Evolutionary conservation across 768 basidiomycete species (phyloP), one percentile per base, ranked within the genome.

Genomic region (Mycena leptocephala): DNA sequence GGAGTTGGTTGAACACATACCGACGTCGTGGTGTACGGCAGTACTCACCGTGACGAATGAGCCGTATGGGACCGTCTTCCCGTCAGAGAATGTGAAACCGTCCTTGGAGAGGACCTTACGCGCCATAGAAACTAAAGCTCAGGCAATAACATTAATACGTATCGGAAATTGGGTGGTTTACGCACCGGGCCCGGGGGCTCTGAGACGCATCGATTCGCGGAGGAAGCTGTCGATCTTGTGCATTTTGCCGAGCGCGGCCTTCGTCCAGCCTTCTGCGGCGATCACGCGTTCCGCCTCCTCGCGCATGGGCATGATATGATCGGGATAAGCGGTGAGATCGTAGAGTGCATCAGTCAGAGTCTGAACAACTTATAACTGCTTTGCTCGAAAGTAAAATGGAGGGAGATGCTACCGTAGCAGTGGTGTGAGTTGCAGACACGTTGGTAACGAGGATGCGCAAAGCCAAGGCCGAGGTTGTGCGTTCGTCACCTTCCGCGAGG

Each of bases 361-460:
- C 72, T 75, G 61, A 26, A 18, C 37, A 43, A n/a, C n/a, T n/a
- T n/a, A 6, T 37, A 13, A 37, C 7, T 37, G 35, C 6, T 6
- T 6, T 6, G 35, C 35, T 13, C 35, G 13, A 37, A 6, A 37
- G 35, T n/a, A 37, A 13, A 37, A 37, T 37, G 13, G 7, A 37
- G 35, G 6, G 6, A 37, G 6, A 37, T 37, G 13, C 13, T 37
- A 68, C 55, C 10, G n/a, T 35, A n/a, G 64, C 55, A 14, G 28
- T 26, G 18, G 46, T 51, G 16, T 51, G 22, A 37, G 86, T 77
- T 9, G 84, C 81, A 0, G 85, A 85, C 62, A 88, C 84, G 73
- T 89, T 86, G 43, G 87, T 66, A 30, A 82, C 75, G 33, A 89
- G 82, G 4, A 89, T 63, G 10, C 84, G 81, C 32, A 77, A 76